These are phyloP conservation scores for Hippophae gyantsensis DNA, from an alignment of 306 rosid species.

Conservation along the genomic window DNA sequence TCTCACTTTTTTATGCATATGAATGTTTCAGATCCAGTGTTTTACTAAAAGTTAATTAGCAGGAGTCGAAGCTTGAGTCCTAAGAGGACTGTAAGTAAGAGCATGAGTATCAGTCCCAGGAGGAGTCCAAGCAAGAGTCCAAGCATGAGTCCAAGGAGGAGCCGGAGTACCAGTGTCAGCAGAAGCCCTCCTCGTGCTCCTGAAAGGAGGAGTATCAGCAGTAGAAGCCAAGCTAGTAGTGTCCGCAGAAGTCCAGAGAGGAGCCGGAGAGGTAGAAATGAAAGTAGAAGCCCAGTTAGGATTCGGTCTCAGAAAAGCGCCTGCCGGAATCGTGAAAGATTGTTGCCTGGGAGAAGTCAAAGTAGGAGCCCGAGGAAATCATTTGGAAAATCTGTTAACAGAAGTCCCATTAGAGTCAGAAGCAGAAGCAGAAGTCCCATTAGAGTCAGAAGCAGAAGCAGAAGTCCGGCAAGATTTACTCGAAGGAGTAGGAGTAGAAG, in stretches of 20 bases:
- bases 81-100: constrained; percentile 69
- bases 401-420: constrained; percentile 58
- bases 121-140: constrained; percentile 52
- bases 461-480: constrained; percentile 68
- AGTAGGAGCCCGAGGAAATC: constrained; percentile 55
- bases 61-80: constrained; percentile 95
- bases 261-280: constrained; percentile 30
- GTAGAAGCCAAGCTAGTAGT: constrained; percentile 42
- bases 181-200: constrained; percentile 32
- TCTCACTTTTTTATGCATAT: constrained; percentile 61
- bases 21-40: constrained; percentile 51
- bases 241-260: constrained; percentile 31
- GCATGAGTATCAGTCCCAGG: constrained; percentile 89
- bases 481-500: constrained; percentile 78
- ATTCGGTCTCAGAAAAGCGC: constrained; percentile 27
- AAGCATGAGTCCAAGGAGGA: constrained; percentile 42
- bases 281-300: constrained; percentile 50
- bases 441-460: constrained; percentile 46
- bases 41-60: constrained; percentile 72
- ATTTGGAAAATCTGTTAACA: constrained; percentile 39
- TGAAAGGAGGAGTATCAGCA: constrained; percentile 32
- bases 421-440: constrained; percentile 63
- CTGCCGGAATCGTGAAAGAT: constrained; percentile 39
- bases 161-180: constrained; percentile 42
- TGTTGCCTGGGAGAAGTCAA: constrained; percentile 30